Percentiles rank a stretch among this genome's conserved stretches.
These are phyloP conservation scores for Leccinum griseonigrum DNA, from an alignment of 1,284 basidiomycete genomes.

Conservation along the genomic window DNA sequence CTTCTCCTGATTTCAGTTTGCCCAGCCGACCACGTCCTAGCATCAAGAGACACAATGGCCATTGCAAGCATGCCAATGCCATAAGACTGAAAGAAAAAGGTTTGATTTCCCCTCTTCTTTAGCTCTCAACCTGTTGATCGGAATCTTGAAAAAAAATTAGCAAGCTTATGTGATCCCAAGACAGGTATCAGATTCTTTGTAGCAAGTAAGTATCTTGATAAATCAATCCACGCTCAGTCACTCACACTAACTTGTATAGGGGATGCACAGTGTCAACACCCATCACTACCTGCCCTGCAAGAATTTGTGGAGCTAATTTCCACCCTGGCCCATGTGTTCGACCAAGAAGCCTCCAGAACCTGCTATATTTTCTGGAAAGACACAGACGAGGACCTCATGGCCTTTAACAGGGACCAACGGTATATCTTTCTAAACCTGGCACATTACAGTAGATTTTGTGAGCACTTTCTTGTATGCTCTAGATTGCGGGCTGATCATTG, in stretches of 20 bases:
- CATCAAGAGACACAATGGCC: not conserved
- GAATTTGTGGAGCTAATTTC: conserved; percentile 9
- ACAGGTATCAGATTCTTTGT: conserved; percentile 13
- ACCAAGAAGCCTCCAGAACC: not conserved
- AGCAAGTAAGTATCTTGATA: conserved; percentile 6
- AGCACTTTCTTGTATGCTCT: not conserved
- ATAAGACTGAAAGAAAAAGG: conserved; percentile 1
- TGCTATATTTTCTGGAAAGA: conserved; percentile 28
- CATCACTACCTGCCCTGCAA: not conserved
- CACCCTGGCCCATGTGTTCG: conserved; percentile 10
- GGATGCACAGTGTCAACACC: conserved; percentile 1
- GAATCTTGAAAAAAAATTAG: not conserved
- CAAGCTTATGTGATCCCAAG: not conserved
- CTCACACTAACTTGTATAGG: not conserved
- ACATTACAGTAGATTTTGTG: conserved; percentile 16
- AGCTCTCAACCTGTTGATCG: not conserved
- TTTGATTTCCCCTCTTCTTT: not conserved
- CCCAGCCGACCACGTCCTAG: not conserved
- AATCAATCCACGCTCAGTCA: not conserved
- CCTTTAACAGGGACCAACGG: conserved; percentile 23
- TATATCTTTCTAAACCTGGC: conserved; percentile 27
- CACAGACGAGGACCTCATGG: conserved; percentile 23
- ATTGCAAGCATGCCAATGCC: conserved; percentile 6
- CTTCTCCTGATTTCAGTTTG: not conserved
- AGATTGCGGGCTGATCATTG: not conserved